Conservation (phyloP, 306 rosid genomes). For the Betula pendula region DNA sequence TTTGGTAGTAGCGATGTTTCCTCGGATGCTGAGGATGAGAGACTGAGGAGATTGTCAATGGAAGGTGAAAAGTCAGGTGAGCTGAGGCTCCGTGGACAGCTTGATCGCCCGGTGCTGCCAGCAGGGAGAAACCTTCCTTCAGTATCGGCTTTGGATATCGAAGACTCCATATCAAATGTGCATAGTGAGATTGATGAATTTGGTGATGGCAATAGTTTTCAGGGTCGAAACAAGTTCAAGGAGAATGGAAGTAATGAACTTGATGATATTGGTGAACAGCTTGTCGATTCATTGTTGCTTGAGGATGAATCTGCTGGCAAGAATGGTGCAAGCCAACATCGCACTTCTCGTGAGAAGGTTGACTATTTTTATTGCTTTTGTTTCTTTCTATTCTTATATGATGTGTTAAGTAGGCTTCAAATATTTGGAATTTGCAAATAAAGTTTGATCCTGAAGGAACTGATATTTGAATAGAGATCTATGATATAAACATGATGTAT, state of each 20-base stretch:
- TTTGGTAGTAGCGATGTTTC: constrained; percentile 33
- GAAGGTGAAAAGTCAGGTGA: constrained; percentile 37
- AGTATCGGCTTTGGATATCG: constrained; percentile 31
- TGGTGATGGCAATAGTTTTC: constrained; percentile 28
- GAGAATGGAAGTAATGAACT: constrained; percentile 35
- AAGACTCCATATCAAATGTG: constrained; percentile 36
- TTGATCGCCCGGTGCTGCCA: constrained; percentile 62
- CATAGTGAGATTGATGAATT: constrained; percentile 25
- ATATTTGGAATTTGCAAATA: background rate
- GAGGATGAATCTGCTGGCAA: constrained; percentile 66
- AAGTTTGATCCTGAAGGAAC: background rate
- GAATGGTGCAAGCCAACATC: constrained; percentile 45
- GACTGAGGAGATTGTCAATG: constrained; percentile 26
- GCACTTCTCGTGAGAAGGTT: constrained; percentile 66
- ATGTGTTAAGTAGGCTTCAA: background rate
- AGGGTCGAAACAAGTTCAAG: constrained; percentile 11
- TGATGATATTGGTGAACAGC: constrained; percentile 50
- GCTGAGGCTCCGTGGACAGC: constrained; percentile 50
- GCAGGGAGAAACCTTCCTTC: constrained; percentile 54
- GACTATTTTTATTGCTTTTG: constrained; percentile 14
- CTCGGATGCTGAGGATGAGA: constrained; percentile 31
- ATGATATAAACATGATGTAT: background rate
- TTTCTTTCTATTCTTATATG: background rate
- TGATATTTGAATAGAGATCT: background rate
- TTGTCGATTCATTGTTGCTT: constrained; percentile 60